A percentile compares a stretch with the other conserved stretches of the same genome.
phyloP scores from a whole-genome alignment of 2,329 filamentous ascomycete genomes.

The Fonsecaea pugnacius region DNA sequence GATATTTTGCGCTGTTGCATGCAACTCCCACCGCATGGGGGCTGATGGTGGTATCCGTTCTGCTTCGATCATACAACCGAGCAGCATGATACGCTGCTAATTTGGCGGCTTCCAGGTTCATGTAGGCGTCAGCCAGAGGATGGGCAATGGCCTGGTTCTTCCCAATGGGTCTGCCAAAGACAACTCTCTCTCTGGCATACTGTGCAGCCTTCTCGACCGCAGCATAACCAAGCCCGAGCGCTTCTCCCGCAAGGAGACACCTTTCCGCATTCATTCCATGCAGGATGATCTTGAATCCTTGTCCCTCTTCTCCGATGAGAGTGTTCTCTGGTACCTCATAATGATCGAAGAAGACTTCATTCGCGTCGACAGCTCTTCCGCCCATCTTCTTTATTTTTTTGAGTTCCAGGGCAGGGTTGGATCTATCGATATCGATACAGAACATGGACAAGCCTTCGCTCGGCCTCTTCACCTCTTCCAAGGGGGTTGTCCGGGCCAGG shows the following conservation, averaged over 20 bases:
- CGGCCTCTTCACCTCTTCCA: slow-evolving; percentile 69
- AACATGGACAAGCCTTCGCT: slow-evolving; percentile 80
- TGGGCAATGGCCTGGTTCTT: slow-evolving; percentile 70
- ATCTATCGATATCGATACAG: slow-evolving; percentile 72
- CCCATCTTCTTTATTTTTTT: slow-evolving; percentile 84
- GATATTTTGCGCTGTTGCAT: slow-evolving; percentile 72
- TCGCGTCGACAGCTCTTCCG: slow-evolving; percentile 78
- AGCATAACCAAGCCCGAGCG: slow-evolving; percentile 77
- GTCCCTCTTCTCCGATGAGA: slow-evolving; percentile 72
- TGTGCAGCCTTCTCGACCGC: slow-evolving; percentile 65
- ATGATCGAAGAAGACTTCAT: slow-evolving; percentile 85
- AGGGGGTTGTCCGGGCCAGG: slow-evolving; percentile 73
- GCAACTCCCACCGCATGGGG: slow-evolving; percentile 65
- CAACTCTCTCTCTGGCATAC: slow-evolving; percentile 69
- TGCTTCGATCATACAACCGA: slow-evolving; percentile 62
- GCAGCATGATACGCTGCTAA: slow-evolving; percentile 69
- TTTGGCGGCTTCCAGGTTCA: slow-evolving; percentile 68
- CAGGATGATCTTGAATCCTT: slow-evolving; percentile 78
- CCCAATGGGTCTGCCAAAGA: slow-evolving; percentile 69
- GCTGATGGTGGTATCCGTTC: slow-evolving; percentile 50
- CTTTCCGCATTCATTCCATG: slow-evolving; percentile 81
- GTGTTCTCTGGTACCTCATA: slow-evolving; percentile 68
- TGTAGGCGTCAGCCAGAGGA: slow-evolving; percentile 68
- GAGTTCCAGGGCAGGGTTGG: slow-evolving; percentile 66
- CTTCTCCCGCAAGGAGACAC: slow-evolving; percentile 76